Percentiles rank a stretch among this genome's conserved stretches.
Conservation (phyloP, 768 basidiomycete genomes). For the Suillus bovinus region DNA sequence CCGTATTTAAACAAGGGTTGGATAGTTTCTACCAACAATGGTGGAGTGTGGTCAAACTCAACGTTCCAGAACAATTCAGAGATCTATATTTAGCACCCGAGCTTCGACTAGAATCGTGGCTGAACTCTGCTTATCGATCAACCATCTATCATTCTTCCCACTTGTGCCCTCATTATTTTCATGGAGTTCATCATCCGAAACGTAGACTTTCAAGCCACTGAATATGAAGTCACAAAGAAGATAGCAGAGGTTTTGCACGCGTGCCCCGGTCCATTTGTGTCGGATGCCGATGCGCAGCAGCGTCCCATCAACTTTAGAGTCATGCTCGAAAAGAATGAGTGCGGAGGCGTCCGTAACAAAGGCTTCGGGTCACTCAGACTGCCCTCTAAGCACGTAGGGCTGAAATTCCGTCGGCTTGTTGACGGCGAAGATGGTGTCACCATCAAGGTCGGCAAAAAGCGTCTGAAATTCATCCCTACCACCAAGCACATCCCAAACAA, state of each 20-base stretch:
- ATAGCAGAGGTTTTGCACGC: constrained; percentile 58
- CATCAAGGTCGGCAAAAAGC: constrained; percentile 42
- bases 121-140: constrained; percentile 6
- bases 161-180: neutral
- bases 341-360: constrained; percentile 57
- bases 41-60: neutral
- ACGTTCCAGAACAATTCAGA: too few relatives aligned
- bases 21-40: neutral
- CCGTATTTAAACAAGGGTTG: neutral
- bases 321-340: constrained; percentile 46
- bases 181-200: constrained; percentile 42
- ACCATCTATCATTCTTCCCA: neutral
- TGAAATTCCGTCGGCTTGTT: constrained; percentile 48
- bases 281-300: constrained; percentile 15
- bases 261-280: constrained; percentile 29
- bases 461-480: constrained; percentile 32
- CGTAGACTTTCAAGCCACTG: constrained; percentile 39
- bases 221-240: constrained; percentile 57
- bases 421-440: constrained; percentile 34
- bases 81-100: neutral
- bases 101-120: too few relatives aligned
- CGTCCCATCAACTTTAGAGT: constrained; percentile 61
- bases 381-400: constrained; percentile 34
- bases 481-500: constrained; percentile 10
- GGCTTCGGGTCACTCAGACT: constrained; percentile 44